A percentile compares a stretch with the other conserved stretches of the same genome.
These are phyloP conservation scores for Blastomyces gilchristii DNA, from an alignment of 2,329 filamentous ascomycete species.

Conservation along the genomic window DNA sequence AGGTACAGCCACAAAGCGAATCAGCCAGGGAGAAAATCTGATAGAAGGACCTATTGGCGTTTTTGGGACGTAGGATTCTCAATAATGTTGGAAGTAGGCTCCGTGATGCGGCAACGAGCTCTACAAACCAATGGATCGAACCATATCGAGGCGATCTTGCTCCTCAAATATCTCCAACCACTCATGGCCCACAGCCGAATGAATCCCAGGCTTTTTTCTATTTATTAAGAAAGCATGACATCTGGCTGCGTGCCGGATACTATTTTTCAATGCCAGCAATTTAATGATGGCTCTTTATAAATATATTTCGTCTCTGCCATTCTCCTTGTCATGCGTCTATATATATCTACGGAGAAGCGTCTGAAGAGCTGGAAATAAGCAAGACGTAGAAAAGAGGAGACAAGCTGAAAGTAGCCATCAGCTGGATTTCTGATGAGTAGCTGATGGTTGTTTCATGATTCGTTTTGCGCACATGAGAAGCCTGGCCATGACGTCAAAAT, in stretches of 20 bases:
- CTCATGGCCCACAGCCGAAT: neutral
- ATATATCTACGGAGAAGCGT: neutral
- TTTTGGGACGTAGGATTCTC: neutral
- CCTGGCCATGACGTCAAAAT: neutral
- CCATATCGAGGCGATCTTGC: neutral
- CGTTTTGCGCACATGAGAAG: neutral
- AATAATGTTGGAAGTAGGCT: neutral
- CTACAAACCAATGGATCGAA: neutral
- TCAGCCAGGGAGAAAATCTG: neutral
- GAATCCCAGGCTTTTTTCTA: neutral
- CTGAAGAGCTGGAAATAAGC: neutral
- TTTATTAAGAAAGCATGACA: neutral
- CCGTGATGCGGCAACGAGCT: neutral
- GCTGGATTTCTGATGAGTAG: neutral
- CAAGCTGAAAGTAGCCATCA: neutral
- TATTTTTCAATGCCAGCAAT: neutral
- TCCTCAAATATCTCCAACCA: neutral
- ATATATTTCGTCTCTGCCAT: neutral
- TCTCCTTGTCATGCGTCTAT: neutral
- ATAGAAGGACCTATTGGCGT: no score
- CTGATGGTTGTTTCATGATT: neutral
- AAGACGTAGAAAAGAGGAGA: neutral
- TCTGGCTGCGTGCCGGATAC: neutral
- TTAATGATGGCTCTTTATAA: neutral
- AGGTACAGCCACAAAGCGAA: slow-evolving; percentile 2